Evolutionary conservation across 2,329 filamentous ascomycete genomes (phyloP), one percentile per base, ranked within the genome.

Genomic region (Fusarium virguliforme): DNA sequence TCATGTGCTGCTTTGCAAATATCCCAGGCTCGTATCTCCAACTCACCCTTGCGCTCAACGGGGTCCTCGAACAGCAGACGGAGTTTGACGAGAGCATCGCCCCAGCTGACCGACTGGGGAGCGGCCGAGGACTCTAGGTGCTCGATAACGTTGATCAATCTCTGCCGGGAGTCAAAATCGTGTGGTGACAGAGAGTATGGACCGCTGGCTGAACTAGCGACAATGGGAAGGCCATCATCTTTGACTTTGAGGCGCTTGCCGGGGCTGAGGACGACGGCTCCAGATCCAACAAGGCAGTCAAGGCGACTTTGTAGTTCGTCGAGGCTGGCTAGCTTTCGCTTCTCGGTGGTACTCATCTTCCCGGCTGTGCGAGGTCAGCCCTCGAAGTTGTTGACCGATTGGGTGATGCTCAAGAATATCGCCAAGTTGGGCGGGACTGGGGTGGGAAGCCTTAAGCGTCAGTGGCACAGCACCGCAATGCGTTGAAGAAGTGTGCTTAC

Each of bases 31-130:
- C 9, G 4, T 0, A 13, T 13, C 18, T 51, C 28, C 15, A 28
- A 4, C 8, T 22, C 26, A 6, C 4, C 8, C 0, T 1, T 8
- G 12, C 15, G 1, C 15, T 22, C 8, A 4, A 4, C 2, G 3
- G 18, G 3, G 7, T 4, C 4, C 12, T 37, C 32, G 32, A 2
- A 18, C 13, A 38, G 7, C 13, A 7, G 1, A 7, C 8, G 5
- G 26, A 37, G 51, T 1, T 7, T 26, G 51, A 0, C 2, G 4
- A 54, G 51, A 38, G 51, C 51, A 3, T 24, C 3, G 13, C 22
- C n/a, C 51, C 51, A 54, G 2, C 4, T 1, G 51, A 13, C 48
- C 2, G 32, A 37, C 34, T 26, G 9, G 18, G 51, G 32, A n/a
- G 7, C 32, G 9, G 3, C 15, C 4, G 32, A 5, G 6, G 50